These are phyloP conservation scores for Parietichytrium sp. DNA, from an alignment of 108 stramenopile genomes.

Conservation along the genomic window DNA sequence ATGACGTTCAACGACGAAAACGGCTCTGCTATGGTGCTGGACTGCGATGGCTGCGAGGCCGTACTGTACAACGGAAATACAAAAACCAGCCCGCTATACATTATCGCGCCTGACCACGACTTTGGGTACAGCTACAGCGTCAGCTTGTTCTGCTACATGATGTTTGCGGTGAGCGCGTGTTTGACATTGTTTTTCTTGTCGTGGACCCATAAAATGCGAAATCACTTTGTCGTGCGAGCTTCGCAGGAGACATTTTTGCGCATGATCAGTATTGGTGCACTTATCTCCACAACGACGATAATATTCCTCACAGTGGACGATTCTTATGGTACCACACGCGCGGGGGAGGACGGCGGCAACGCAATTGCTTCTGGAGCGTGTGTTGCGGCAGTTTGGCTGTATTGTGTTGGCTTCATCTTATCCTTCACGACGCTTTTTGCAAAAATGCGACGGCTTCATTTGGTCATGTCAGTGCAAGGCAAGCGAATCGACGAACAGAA, in stretches of 20 bases:
- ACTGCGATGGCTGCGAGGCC: too few species aligned
- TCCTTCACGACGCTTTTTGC: background rate
- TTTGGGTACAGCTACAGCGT: too few species aligned
- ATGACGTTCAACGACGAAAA: too few species aligned
- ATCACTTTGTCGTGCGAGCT: background rate
- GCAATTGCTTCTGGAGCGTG: background rate
- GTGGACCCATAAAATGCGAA: background rate
- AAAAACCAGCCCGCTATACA: too few species aligned
- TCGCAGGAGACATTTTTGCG: background rate
- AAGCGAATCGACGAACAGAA: too few species aligned
- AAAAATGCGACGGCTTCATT: conserved; percentile 23
- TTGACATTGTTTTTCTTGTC: background rate
- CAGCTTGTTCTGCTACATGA: too few species aligned
- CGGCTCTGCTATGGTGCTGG: too few species aligned
- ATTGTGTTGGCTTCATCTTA: background rate
- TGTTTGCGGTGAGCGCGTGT: too few species aligned
- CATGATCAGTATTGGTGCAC: background rate
- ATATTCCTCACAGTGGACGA: conserved; percentile 21
- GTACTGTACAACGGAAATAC: too few species aligned
- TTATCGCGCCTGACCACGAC: too few species aligned
- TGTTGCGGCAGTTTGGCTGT: background rate
- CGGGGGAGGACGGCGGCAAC: background rate
- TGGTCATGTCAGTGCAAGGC: too few species aligned
- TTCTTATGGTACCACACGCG: background rate
- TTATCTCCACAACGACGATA: background rate